Evolutionary conservation across 441 rosid genomes (phyloP).

Genomic region (Manihot esculenta): DNA sequence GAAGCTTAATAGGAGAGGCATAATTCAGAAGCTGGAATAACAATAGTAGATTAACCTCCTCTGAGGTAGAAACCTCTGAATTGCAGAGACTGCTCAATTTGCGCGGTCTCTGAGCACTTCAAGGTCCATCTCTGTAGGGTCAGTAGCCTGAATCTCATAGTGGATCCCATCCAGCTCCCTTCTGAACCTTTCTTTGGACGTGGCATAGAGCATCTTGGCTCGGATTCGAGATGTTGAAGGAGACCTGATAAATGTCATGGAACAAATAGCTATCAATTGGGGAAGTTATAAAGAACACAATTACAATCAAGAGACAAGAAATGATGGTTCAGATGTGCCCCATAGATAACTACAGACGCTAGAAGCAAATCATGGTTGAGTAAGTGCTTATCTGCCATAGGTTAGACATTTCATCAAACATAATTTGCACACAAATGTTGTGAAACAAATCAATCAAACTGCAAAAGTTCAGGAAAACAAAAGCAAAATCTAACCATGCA

Average conservation of each 20-base stretch:
- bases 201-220: slow-evolving; percentile 58
- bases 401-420: no score
- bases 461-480: no score
- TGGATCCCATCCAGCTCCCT: slow-evolving; percentile 53
- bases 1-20: slow-evolving; percentile 12
- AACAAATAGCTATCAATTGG: background rate
- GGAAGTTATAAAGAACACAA: no score
- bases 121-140: slow-evolving; percentile 54
- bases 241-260: slow-evolving; percentile 42
- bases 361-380: background rate
- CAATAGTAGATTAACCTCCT: slow-evolving; percentile 7
- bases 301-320: no score
- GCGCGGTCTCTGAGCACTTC: slow-evolving; percentile 56
- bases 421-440: no score
- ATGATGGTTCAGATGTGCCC: background rate
- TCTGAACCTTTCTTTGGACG: slow-evolving; percentile 54
- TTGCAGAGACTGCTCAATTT: slow-evolving; percentile 18
- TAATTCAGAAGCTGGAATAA: slow-evolving; percentile 13
- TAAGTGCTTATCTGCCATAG: background rate
- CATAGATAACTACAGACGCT: background rate
- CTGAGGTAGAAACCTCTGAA: slow-evolving; percentile 8
- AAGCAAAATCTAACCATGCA: slow-evolving; percentile 51
- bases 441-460: no score
- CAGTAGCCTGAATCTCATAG: slow-evolving; percentile 57
- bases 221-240: slow-evolving; percentile 55